These are phyloP conservation scores for Madurella mycetomatis DNA, from an alignment of 2,329 filamentous ascomycete species.

Conservation along the genomic window DNA sequence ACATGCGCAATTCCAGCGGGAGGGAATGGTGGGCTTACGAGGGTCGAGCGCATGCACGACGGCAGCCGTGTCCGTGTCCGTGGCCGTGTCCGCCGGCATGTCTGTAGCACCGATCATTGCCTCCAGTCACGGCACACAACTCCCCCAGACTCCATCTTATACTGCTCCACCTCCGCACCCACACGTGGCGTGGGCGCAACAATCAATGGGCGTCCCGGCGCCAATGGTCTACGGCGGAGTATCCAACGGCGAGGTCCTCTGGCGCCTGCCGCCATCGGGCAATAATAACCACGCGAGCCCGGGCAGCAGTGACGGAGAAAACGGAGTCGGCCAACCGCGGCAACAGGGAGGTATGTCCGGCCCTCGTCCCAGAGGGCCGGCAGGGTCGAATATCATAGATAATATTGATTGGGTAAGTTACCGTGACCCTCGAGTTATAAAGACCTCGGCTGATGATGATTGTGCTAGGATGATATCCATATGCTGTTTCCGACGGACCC, in stretches of 20 bases:
- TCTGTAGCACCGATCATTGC: background rate
- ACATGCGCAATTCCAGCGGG: background rate
- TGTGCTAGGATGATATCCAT: constrained; percentile 19
- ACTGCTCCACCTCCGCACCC: background rate
- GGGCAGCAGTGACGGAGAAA: constrained; percentile 40
- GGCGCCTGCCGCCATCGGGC: constrained; percentile 36
- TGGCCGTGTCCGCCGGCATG: background rate
- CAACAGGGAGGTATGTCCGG: constrained; percentile 17
- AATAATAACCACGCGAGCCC: constrained; percentile 35
- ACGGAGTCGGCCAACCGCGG: constrained; percentile 25
- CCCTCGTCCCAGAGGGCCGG: background rate
- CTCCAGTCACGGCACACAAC: background rate
- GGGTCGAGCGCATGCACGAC: too few species aligned
- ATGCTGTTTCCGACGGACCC: constrained; percentile 26
- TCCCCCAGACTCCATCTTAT: background rate
- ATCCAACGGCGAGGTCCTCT: constrained; percentile 45
- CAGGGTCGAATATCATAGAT: constrained; percentile 35
- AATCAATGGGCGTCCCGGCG: constrained; percentile 14
- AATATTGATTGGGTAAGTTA: constrained; percentile 63
- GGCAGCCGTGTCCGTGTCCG: background rate
- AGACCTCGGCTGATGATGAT: background rate
- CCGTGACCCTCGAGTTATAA: background rate
- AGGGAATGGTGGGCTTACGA: background rate
- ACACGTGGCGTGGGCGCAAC: constrained; percentile 4
- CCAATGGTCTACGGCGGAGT: constrained; percentile 44